Evolutionary conservation across 2,329 filamentous ascomycete genomes (phyloP), one percentile per base, ranked within the genome.

Genomic region (Microcyclospora tardicrescens): DNA sequence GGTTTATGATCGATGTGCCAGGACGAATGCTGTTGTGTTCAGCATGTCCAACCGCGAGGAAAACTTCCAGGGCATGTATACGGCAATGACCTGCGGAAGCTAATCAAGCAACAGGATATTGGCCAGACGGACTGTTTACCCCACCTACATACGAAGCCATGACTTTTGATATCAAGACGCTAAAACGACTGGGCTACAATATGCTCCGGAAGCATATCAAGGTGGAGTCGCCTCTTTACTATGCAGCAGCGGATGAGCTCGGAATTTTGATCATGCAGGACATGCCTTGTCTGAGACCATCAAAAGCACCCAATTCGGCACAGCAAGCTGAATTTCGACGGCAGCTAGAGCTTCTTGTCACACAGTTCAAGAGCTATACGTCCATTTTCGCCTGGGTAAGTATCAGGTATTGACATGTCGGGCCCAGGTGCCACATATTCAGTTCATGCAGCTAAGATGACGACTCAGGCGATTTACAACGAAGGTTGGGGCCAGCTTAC

Each of bases 161-260:
- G 75, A 61, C 73, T 0, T 81, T 69, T 38, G 80, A 84, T 47
- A 51, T 84, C 11, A 52, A 79, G 42, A 59, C 74, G 5, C 57
- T 83, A 39, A 84, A 84, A 59, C 60, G 63, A 1, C 63, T 83
- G 1, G 79, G 79, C 0, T 78, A 80, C 57, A 84, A 84, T 55
- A 77, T 77, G 67, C 54, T 83, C 9, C 73, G 80, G 29, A 84
- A 84, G 53, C 79, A 84, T 49, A 78, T 81, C 61, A 82, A 82
- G 58, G 65, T 81, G 6, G 78, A 81, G 48, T 67, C 73, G 0
- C 75, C 76, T 10, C 56, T 83, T 6, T 84, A 77, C 55, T 83
- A 83, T 53, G 68, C 70, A 13, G 77, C 79, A 3, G 79, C 75
- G 41, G 79, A 84, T 36, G 65, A 75, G 43, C 56, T 83, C 1